Percentiles rank a stretch among this genome's conserved stretches.
phyloP scores from a whole-genome alignment of 495 filamentous ascomycete genomes.

The Hapsidospora chrysogenum region DNA sequence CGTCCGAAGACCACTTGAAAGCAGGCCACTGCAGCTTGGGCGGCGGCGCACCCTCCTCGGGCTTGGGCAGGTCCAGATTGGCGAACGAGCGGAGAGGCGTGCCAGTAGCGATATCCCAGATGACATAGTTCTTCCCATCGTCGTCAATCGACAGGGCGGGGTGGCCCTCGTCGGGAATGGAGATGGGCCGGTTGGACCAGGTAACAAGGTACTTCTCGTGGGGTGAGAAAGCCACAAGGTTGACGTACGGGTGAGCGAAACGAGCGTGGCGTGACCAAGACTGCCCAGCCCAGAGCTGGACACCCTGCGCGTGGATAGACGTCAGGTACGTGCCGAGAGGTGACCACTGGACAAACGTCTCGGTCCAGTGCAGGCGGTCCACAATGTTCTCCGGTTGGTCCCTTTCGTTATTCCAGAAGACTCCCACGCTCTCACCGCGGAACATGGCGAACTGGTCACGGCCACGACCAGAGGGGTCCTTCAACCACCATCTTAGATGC shows the following conservation, averaged over 20 bases:
- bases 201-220: conserved; percentile 86
- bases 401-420: conserved; percentile 96
- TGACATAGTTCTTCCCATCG: conserved; percentile 96
- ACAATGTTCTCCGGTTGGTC: conserved; percentile 76
- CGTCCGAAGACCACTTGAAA: conserved; percentile 97
- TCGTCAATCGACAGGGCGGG: conserved; percentile 73
- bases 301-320: conserved; percentile 86
- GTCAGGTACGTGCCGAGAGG: conserved; percentile 85
- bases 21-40: conserved; percentile 95
- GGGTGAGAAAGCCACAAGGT: conserved; percentile 90
- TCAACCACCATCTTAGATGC: conserved; percentile 85
- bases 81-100: conserved; percentile 86
- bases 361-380: conserved; percentile 88
- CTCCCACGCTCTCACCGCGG: conserved; percentile 73
- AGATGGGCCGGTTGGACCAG: conserved; percentile 85
- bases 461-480: conserved; percentile 67
- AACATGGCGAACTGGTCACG: conserved; percentile 92
- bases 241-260: conserved; percentile 87
- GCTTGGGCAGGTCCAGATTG: conserved; percentile 60
- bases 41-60: conserved; percentile 40
- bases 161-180: conserved; percentile 71
- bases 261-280: conserved; percentile 81
- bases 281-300: conserved; percentile 87
- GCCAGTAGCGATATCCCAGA: conserved; percentile 88
- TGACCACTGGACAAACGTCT: conserved; percentile 94